Conservation (phyloP, 2,329 filamentous ascomycete genomes). For the Colletotrichum lini region DNA sequence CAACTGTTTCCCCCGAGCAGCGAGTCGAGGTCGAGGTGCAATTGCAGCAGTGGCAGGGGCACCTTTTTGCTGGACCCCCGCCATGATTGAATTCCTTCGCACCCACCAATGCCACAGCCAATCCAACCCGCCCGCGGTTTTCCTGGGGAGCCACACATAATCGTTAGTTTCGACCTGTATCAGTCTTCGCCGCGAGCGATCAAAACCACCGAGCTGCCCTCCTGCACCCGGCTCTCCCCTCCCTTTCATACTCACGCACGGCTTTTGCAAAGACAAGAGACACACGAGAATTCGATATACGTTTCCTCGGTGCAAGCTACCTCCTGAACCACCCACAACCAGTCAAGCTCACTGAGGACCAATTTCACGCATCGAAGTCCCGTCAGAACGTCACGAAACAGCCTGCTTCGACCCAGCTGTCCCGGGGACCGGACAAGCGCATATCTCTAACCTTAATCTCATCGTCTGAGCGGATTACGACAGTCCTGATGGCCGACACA, state of each 20-base stretch:
- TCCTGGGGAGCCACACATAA: slow-evolving; percentile 37
- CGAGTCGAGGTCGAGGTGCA: background rate
- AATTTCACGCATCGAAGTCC: slow-evolving; percentile 7
- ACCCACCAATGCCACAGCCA: slow-evolving; percentile 34
- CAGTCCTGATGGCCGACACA: slow-evolving; percentile 29
- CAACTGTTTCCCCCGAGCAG: background rate
- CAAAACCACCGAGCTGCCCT: slow-evolving; percentile 19
- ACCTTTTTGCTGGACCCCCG: slow-evolving; percentile 24
- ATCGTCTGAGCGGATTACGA: background rate
- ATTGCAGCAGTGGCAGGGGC: background rate
- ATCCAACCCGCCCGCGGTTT: slow-evolving; percentile 20
- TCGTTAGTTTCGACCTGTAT: slow-evolving; percentile 38
- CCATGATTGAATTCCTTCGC: slow-evolving; percentile 20
- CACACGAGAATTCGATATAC: background rate
- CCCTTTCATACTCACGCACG: background rate
- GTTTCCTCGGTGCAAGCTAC: background rate
- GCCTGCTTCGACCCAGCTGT: background rate
- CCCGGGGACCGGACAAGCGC: slow-evolving; percentile 1
- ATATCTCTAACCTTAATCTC: background rate
- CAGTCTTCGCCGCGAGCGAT: slow-evolving; percentile 27
- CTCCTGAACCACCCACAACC: background rate
- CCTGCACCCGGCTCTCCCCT: background rate
- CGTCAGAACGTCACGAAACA: background rate
- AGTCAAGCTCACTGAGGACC: background rate
- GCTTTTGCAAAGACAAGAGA: background rate